Evolutionary conservation across 2,329 filamentous ascomycete genomes (phyloP), one percentile per base, ranked within the genome.

Genomic region (Pseudogymnoascus sp.): DNA sequence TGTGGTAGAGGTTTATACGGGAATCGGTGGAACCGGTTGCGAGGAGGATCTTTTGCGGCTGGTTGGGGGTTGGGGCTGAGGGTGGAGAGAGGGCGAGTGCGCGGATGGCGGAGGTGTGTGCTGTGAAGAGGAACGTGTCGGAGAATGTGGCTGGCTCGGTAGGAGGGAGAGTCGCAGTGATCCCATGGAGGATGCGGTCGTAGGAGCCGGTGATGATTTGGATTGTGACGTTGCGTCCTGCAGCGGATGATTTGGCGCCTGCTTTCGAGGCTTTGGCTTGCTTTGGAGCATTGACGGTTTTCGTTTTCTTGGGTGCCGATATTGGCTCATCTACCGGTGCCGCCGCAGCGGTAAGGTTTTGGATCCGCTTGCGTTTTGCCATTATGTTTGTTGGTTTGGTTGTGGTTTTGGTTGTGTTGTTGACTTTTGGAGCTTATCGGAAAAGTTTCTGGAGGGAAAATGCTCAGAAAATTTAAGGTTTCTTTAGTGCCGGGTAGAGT

Each of bases 81-180:
- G 89, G 79, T 2, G 89, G 88, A 7, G 93, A 97, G 64, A 97
- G 76, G 22, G 92, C 91, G 34, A 99, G 81, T 71, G 90, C 95
- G 68, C 91, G 88, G 72, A 99, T 90, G 4, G 94, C 88, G 11
- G 92, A 95, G 61, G 85, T 82, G 76, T 99, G 94, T 12, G 94
- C 92, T 71, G 92, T 90, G 82, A 99, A 97, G 62, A 99, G 83
- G 74, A 99, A 99, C 0, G 90, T 93, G 74, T 97, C 93, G 66
- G 90, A 84, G 71, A 97, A 97, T 60, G 86, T 78, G 14, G 79
- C 71, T 47, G 71, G 65, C 61, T 64, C 67, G 9, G 78, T 70
- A 60, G 72, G 66, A 41, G 73, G 68, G 59, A 96, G 78, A 1
- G 84, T 84, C n/a, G 89, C 91, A 6, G 89, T 90, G 68, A 97